Evolutionary conservation across 2,329 filamentous ascomycete species (phyloP), one percentile per base, ranked within the genome.

Genomic region (Cryphonectria parasitica): DNA sequence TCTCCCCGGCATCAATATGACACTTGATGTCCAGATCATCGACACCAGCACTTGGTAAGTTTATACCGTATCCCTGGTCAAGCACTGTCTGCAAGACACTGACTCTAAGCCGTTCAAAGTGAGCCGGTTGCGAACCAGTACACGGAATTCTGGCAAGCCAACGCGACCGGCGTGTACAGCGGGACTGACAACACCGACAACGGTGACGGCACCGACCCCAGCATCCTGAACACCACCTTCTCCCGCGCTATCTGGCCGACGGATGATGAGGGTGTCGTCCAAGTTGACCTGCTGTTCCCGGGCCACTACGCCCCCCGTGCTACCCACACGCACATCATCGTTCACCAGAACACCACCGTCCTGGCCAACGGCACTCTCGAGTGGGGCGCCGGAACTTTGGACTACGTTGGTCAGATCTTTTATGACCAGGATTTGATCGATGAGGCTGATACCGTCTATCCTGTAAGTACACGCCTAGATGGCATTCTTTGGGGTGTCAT

Each of bases 401-500:
- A 87, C 11, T 88, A 91, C 77, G 84, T 91, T 41, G 89, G 89
- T n/a, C 89, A 91, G 77, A 78, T 89, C 68, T 91, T 89, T 80
- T 88, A 90, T 76, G 87, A 90, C 77, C 86, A 90, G 75, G 82
- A 83, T 68, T 83, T 91, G 45, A 84, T 89, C 71, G 72, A 78
- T 5, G 76, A 80, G 31, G 87, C 90, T 63, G 86, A 89, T 71
- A 75, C 78, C 25, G 79, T 80, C 0, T 75, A 78, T 1, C 87
- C 88, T 64, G 22, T 64, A 13, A 64, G 41, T 63, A 36, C 10
- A 45, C 1, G 7, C 17, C 31, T 36, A 25, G 31, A 34, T 39
- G 31, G 17, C 36, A 11, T 39, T 10, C 36, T 39, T 10, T 39
- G 11, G 10, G 2, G 10, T 39, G 3, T 2, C 2, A 39, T 13